phyloP scores from a whole-genome alignment of 75 land plant species.

The Picea sitchensis region DNA sequence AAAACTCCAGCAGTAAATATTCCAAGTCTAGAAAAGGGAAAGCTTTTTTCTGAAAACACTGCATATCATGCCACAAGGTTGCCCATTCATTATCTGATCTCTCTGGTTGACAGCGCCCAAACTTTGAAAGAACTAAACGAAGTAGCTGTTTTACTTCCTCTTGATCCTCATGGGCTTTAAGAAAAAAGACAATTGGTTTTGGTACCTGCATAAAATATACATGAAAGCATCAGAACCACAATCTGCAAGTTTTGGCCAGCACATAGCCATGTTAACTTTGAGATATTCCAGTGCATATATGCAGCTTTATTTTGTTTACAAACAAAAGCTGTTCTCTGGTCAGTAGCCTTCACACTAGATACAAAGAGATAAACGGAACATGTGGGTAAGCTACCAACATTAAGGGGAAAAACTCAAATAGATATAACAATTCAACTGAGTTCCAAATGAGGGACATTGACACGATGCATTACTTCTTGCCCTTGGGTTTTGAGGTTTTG shows the following conservation, averaged over 20 bases:
- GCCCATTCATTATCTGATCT: conserved; percentile 93
- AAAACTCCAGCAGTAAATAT: conserved; percentile 75
- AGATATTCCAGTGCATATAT: not conserved
- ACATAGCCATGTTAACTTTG: not conserved
- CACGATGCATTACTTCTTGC: no score
- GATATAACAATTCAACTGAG: not conserved
- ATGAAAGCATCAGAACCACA: conserved; percentile 1
- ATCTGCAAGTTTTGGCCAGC: not conserved
- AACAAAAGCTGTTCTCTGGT: no score
- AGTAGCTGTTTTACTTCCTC: conserved; percentile 78
- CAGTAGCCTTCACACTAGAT: not conserved
- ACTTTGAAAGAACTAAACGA: conserved; percentile 83
- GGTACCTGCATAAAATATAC: conserved; percentile 61
- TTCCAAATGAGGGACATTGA: no score
- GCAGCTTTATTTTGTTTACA: not conserved
- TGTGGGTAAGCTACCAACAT: not conserved
- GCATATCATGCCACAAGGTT: conserved; percentile 82
- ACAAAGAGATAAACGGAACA: not conserved
- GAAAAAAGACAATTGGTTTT: conserved; percentile 68
- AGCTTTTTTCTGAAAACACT: conserved; percentile 75
- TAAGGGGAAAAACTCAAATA: not conserved
- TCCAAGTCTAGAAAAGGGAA: conserved; percentile 88
- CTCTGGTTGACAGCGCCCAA: conserved; percentile 73
- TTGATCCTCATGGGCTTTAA: conserved; percentile 52
- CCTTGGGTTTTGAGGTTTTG: no score